phyloP scores from a whole-genome alignment of 169 alveolate genomes.

The Ichthyophthirius multifiliis region DNA sequence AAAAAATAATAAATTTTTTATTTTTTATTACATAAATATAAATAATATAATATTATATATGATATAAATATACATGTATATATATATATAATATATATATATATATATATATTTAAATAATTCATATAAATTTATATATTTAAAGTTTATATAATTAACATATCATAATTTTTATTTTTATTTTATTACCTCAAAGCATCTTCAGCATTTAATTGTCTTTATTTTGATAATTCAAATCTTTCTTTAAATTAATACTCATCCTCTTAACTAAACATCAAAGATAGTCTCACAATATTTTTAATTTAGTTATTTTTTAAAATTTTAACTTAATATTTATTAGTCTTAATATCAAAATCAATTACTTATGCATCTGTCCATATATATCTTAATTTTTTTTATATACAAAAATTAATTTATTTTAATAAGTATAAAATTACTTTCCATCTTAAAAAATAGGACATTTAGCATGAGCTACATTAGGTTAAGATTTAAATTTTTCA shows the following conservation, averaged over 20 bases:
- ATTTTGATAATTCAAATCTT: conserved; percentile 56
- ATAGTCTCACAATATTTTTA: conserved; percentile 63
- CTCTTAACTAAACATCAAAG: conserved; percentile 65
- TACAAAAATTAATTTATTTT: background rate
- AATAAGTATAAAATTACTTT: background rate
- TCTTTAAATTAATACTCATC: conserved; percentile 55
- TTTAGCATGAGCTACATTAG: conserved; percentile 62
- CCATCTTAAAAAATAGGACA: conserved; percentile 63
- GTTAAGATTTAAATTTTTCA: conserved; percentile 48
- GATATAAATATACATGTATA: background rate
- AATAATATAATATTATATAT: background rate
- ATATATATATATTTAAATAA: background rate
- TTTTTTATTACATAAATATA: background rate
- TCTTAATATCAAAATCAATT: conserved; percentile 46
- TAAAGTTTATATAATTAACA: background rate
- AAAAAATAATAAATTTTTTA: background rate
- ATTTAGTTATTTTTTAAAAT: conserved; percentile 46
- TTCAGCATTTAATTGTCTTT: conserved; percentile 57
- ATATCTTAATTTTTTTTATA: conserved; percentile 21
- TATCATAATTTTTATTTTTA: background rate
- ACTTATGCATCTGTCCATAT: conserved; percentile 71
- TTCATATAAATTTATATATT: background rate
- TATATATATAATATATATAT: background rate
- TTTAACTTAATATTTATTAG: conserved; percentile 57
- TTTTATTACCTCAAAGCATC: conserved; percentile 38